Base-by-base conservation (phyloP, 148 eudicot species). In the Rhododendron henanense region DNA sequence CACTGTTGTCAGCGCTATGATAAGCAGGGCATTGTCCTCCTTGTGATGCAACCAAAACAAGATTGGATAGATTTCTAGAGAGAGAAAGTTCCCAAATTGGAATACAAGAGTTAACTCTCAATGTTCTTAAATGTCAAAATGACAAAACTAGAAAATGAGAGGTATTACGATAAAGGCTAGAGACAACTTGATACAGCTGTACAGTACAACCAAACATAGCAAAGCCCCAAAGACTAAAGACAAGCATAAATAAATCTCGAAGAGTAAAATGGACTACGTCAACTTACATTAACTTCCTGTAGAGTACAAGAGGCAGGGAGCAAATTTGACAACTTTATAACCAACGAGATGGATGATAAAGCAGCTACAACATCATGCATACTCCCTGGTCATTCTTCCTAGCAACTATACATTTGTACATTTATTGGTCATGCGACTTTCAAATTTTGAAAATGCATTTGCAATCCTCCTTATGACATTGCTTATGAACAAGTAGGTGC, bases 261-360 rank as follows among this genome's bases (percentile, higher is more conserved):
- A 67, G 15, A 25, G 35, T 25, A 67, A 65, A 10, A 25, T 67
- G 74, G 74, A 67, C 35, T 67, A 25, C 5, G 5, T 25, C 31
- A 65, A 31, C 73, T 65, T 63, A 23, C 23, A 44, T 78, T 45
- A 45, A n/a, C 15, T 45, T 75, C n/a, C 47, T n/a, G 81, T 19
- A 10, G 81, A 45, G 55, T 78, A 78, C 33, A 44, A 78, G 55
- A 47, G 55, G 81, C 16, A 44, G 81, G 81, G 55, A 78, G 81
- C 47, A 78, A 78, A 47, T 45, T 10, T 19, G 39, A 39, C 19
- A 37, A 15, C 0, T 55, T 78, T 9, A 23, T 45, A 47, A 3
- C 48, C 81, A 78, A n/a, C 0, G 35, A 78, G 81, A 47, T 47
- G 35, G 50, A 78, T 9, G 55, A 78, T 78, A 31, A 71, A 31